Conservation (phyloP, 2,329 filamentous ascomycete genomes). For the Phyllachora maydis region DNA sequence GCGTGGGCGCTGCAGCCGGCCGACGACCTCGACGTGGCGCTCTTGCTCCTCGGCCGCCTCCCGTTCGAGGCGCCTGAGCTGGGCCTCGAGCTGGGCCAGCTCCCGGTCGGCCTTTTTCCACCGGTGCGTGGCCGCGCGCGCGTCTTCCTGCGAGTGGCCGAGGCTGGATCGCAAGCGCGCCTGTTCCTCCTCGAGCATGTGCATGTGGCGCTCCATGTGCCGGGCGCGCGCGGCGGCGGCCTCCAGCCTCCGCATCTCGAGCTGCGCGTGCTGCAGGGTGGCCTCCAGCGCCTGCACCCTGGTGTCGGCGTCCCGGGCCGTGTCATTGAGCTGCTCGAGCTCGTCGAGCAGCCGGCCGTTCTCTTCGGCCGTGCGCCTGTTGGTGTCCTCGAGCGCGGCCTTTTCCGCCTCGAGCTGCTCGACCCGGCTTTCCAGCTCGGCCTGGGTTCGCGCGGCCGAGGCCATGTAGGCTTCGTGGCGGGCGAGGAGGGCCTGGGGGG, state of each 20-base stretch:
- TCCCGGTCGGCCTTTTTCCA: constrained; percentile 74
- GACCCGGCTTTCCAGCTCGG: constrained; percentile 51
- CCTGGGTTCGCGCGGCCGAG: constrained; percentile 72
- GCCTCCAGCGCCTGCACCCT: constrained; percentile 60
- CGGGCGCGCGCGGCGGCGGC: constrained; percentile 53
- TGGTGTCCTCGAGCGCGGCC: constrained; percentile 51
- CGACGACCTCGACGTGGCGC: constrained; percentile 61
- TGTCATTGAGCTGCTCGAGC: constrained; percentile 63
- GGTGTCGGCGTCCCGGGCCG: constrained; percentile 60
- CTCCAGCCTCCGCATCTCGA: constrained; percentile 56
- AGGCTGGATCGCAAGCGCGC: constrained; percentile 48
- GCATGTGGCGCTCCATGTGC: constrained; percentile 62
- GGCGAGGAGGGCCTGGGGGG: constrained; percentile 71
- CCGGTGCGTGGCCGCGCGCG: constrained; percentile 56
- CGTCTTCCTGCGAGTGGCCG: constrained; percentile 47
- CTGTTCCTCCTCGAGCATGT: constrained; percentile 65
- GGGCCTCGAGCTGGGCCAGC: constrained; percentile 60
- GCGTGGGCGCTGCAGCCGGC: constrained; percentile 66
- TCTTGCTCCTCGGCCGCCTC: constrained; percentile 66
- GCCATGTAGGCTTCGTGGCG: constrained; percentile 90
- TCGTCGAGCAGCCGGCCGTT: constrained; percentile 67
- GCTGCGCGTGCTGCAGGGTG: constrained; percentile 56
- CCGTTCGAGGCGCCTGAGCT: constrained; percentile 72
- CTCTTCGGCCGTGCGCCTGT: constrained; percentile 60
- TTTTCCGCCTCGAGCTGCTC: constrained; percentile 59